Percentiles rank a stretch among this genome's conserved stretches.
These are phyloP conservation scores for Scortechinia acanthostroma DNA, from an alignment of 2,329 filamentous ascomycete genomes.

Conservation along the genomic window DNA sequence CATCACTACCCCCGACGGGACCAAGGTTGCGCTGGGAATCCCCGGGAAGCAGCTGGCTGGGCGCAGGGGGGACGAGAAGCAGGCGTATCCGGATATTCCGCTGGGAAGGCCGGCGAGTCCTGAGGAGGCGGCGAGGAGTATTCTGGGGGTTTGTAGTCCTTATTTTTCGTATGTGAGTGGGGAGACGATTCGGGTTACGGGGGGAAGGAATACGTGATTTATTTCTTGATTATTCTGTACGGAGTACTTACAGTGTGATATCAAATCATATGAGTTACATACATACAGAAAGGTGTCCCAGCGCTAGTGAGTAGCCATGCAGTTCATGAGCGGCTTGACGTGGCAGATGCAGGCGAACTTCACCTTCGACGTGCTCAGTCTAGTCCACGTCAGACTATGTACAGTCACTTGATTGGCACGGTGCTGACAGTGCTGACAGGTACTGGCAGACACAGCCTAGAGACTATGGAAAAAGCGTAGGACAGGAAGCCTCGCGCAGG, in stretches of 20 bases:
- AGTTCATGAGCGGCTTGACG: too few relatives aligned
- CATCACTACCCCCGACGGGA: slow-evolving; percentile 68
- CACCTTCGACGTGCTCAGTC: too few relatives aligned
- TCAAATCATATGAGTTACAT: too few relatives aligned
- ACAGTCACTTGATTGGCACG: too few relatives aligned
- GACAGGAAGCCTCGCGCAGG: too few relatives aligned
- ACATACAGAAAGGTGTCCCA: too few relatives aligned
- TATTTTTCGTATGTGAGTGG: slow-evolving; percentile 79
- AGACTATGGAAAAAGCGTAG: too few relatives aligned
- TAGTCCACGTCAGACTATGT: too few relatives aligned
- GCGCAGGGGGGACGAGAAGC: slow-evolving; percentile 15
- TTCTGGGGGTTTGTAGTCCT: slow-evolving; percentile 75
- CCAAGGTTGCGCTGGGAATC: slow-evolving; percentile 70
- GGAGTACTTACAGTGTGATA: background rate
- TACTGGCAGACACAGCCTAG: too few relatives aligned
- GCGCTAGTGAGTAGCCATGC: too few relatives aligned
- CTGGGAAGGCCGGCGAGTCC: slow-evolving; percentile 70
- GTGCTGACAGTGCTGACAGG: too few relatives aligned
- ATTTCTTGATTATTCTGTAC: background rate
- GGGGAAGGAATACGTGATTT: slow-evolving; percentile 55
- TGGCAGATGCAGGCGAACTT: too few relatives aligned
- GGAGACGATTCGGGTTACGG: slow-evolving; percentile 81
- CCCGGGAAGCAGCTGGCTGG: slow-evolving; percentile 42
- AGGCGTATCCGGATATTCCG: slow-evolving; percentile 64
- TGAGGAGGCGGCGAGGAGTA: slow-evolving; percentile 71